Percentiles rank a stretch among this genome's conserved stretches.
phyloP scores from a whole-genome alignment of 192 early-diverging fungal genomes.

The Entomortierella chlamydospora region DNA sequence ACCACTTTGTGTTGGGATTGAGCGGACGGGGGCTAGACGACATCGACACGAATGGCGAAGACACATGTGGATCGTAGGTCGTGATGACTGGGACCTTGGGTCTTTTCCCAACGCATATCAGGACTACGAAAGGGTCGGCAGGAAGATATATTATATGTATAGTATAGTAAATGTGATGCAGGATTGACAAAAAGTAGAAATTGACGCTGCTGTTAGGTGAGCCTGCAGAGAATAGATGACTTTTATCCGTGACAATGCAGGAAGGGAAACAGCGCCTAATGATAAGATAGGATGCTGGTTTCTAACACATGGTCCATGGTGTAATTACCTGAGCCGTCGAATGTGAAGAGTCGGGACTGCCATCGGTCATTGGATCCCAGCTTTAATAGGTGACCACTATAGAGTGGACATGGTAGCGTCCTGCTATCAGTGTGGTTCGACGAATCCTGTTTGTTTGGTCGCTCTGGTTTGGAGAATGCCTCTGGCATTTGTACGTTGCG shows the following conservation, averaged over 20 bases:
- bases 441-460: not conserved
- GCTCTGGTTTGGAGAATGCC: not conserved
- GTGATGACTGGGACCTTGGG: conserved; percentile 24
- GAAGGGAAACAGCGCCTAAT: not conserved
- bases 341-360: conserved; percentile 43
- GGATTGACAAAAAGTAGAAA: not conserved
- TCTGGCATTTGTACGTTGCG: conserved; percentile 2
- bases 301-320: not conserved
- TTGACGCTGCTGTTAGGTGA: conserved; percentile 5
- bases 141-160: not conserved
- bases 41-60: conserved; percentile 29
- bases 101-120: conserved; percentile 28
- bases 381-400: conserved; percentile 36
- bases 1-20: conserved; percentile 47
- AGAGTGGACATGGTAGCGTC: conserved; percentile 16
- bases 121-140: conserved; percentile 1
- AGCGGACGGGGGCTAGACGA: conserved; percentile 20
- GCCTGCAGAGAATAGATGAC: not conserved
- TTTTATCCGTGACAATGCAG: not conserved
- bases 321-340: conserved; percentile 37
- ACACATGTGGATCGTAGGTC: conserved; percentile 42
- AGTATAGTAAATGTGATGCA: not conserved
- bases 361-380: conserved; percentile 33
- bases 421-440: not conserved
- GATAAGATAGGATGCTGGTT: not conserved